Percentiles rank a stretch among this genome's conserved stretches.
These are phyloP conservation scores for Amaranthus hypochondriacus DNA, from an alignment of 148 eudicot species.

Conservation along the genomic window DNA sequence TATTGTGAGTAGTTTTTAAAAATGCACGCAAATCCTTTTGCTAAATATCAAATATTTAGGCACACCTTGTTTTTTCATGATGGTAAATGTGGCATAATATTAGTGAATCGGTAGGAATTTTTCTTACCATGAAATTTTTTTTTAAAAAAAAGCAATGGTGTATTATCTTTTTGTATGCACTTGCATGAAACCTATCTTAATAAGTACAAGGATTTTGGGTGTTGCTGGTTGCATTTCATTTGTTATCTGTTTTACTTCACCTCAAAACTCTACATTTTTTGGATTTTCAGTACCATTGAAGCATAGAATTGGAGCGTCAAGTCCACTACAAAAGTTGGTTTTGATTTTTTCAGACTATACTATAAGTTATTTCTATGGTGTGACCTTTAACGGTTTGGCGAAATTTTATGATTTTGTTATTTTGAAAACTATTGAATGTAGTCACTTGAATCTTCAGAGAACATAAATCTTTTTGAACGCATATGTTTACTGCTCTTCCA, in stretches of 20 bases:
- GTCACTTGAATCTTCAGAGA: slow-evolving; percentile 6
- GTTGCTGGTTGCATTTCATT: not conserved
- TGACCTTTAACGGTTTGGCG: not conserved
- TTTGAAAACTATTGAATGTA: slow-evolving; percentile 3
- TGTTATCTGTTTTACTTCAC: not conserved
- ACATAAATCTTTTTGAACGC: not conserved
- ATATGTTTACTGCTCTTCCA: not conserved
- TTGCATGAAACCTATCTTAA: no score
- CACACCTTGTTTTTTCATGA: no score
- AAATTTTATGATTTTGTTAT: not conserved
- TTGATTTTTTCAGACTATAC: not conserved
- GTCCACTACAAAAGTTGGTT: slow-evolving; percentile 1
- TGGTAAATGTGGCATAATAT: no score
- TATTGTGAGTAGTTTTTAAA: no score
- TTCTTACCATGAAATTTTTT: no score
- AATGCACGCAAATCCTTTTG: no score
- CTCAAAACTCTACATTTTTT: not conserved
- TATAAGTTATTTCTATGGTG: not conserved
- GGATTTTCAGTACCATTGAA: slow-evolving; percentile 12
- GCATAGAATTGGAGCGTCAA: not conserved
- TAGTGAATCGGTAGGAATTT: no score
- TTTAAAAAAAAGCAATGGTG: no score
- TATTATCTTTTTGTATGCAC: no score
- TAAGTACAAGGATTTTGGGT: no score
- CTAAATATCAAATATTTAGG: no score